Base-by-base conservation (phyloP, 192 early-diverging fungal species). In the Coemansia sp. region DNA sequence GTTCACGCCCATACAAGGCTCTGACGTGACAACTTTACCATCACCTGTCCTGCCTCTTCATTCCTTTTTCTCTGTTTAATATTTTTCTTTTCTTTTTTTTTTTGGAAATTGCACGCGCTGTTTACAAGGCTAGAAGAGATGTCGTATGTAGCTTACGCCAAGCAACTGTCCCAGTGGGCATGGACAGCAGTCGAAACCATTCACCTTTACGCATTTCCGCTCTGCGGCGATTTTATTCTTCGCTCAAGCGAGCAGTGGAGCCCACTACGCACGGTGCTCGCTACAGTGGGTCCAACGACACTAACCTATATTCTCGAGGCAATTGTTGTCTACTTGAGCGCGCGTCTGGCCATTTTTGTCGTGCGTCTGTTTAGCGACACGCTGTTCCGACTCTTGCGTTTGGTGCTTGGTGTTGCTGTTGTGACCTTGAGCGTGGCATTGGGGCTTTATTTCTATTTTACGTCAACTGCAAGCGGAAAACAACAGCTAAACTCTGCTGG, bases 301-400 rank as follows among this genome's bases (percentile, higher is more conserved):
- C 46, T 73, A 3, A 60, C 69, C 0, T 72, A 70, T 36, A 20
- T 53, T 18, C 26, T 73, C 23, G 79, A 82, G 53, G 51, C 36
- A 0, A 13, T 76, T 7, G 13, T 67, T 9, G 38, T 82, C 6
- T 73, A 70, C 34, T 5, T 67, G 3, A 40, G 53, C 5, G 53
- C 63, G 7, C 60, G 57, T 6, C 34, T 73, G 23, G 45, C 38
- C 5, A 16, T 69, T n/a, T 55, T 48, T 16, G 48, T 59, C 9
- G 50, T 73, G n/a, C 60, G 69, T 10, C 46, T 67, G 34, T 61
- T 81, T n/a, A 69, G 73, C 73, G 61, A 59, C 63, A 81, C 78
- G 46, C 66, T 81, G 6, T 81, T 69, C 45, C 66, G 78, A 13
- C 50, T 81, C 10, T 11, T 81, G 42, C 66, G 70, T 1, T 31